These are phyloP conservation scores for Epicoccum nigrum DNA, from an alignment of 2,329 filamentous ascomycete species.

Conservation along the genomic window DNA sequence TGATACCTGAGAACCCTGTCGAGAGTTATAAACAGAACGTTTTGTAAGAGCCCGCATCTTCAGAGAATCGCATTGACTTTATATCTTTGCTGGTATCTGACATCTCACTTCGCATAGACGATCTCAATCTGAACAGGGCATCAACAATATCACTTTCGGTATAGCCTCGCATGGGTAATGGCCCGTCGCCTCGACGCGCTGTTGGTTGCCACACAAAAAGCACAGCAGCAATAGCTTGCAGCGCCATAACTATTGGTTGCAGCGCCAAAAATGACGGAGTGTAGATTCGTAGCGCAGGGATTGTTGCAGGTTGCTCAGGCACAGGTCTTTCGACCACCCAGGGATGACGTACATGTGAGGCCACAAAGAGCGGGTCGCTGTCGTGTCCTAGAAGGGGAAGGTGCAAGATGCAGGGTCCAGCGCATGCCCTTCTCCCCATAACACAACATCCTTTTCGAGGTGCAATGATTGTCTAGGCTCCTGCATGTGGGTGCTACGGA, in stretches of 20 bases:
- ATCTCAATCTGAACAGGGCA: neutral
- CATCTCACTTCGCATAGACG: neutral
- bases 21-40: too few relatives aligned
- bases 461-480: too few relatives aligned
- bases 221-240: neutral
- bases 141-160: neutral
- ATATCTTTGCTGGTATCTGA: neutral
- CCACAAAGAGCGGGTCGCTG: conserved; percentile 1
- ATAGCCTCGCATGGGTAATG: conserved; percentile 5
- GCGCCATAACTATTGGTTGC: neutral
- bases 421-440: too few relatives aligned
- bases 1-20: too few relatives aligned
- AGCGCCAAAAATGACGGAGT: conserved; percentile 6
- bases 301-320: conserved; percentile 8
- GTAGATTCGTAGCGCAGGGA: neutral
- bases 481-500: too few relatives aligned
- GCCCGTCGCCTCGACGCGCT: neutral
- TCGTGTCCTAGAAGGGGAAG: neutral
- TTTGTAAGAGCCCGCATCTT: neutral
- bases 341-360: conserved; percentile 3
- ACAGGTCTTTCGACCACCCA: neutral
- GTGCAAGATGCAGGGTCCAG: neutral
- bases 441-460: too few relatives aligned
- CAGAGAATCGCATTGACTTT: neutral
- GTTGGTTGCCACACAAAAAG: neutral